Evolutionary conservation across 1,139 yeast genomes (phyloP).

Genomic region (Suhomyces bolitotheri): DNA sequence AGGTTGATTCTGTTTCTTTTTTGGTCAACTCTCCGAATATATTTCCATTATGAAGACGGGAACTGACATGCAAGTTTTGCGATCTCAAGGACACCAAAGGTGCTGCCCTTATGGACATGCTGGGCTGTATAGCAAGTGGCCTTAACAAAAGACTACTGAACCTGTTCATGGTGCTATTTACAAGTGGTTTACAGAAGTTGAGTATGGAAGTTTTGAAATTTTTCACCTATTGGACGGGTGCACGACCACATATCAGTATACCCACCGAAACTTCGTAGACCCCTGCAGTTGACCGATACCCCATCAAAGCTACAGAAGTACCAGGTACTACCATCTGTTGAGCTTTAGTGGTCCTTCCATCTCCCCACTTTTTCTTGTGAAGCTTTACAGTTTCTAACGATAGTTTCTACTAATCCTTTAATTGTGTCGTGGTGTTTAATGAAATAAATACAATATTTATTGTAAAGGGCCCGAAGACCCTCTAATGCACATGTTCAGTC

Average conservation of each 20-base stretch:
- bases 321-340: no score
- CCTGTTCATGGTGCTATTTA: slow-evolving; percentile 12
- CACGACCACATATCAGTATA: slow-evolving; percentile 10
- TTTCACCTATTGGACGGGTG: slow-evolving; percentile 4
- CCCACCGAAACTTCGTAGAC: no score
- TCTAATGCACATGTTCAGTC: slow-evolving; percentile 11
- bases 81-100: slow-evolving; percentile 2
- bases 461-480: slow-evolving; percentile 2
- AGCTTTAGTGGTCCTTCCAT: no score
- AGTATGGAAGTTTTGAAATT: slow-evolving; percentile 3
- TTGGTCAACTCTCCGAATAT: slow-evolving; percentile 33
- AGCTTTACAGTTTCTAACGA: no score
- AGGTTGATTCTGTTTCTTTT: slow-evolving; percentile 15
- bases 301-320: no score
- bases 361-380: no score
- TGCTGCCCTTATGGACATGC: slow-evolving; percentile 6
- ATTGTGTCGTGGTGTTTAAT: slow-evolving; percentile 4
- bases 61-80: slow-evolving; percentile 12
- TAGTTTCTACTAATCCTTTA: no score
- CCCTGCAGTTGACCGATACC: no score
- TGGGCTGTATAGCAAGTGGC: slow-evolving; percentile 5
- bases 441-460: slow-evolving; percentile 2
- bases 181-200: slow-evolving; percentile 6
- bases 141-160: slow-evolving; percentile 9
- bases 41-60: slow-evolving; percentile 18